phyloP scores from a whole-genome alignment of 371 early-diverging fungal species.

The Mucor saturninus region DNA sequence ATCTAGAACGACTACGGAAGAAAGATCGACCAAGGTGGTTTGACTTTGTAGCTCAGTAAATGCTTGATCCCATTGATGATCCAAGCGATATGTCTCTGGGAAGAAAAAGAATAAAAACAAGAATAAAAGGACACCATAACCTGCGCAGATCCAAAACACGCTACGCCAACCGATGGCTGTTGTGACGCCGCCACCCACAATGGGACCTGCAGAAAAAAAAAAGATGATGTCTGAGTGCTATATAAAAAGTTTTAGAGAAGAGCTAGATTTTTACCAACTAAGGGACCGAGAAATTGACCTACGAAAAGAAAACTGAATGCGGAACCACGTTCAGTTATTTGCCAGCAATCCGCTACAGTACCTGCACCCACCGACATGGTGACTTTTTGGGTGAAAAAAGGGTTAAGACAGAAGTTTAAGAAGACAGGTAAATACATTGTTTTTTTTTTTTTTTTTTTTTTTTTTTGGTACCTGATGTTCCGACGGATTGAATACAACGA shows the following conservation, averaged over 20 bases:
- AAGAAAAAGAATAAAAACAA: constrained; percentile 60
- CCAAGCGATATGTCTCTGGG: constrained; percentile 73
- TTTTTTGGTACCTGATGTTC: constrained; percentile 61
- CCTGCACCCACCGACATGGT: constrained; percentile 51
- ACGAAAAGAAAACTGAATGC: constrained; percentile 57
- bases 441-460: neutral
- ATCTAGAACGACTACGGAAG: neutral
- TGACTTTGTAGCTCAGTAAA: constrained; percentile 5
- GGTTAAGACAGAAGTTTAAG: neutral
- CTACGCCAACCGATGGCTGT: constrained; percentile 59
- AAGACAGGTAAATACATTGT: neutral
- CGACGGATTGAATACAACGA: constrained; percentile 74
- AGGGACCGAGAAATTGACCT: constrained; percentile 63
- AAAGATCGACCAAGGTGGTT: neutral
- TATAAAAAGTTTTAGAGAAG: neutral
- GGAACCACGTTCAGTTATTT: constrained; percentile 42
- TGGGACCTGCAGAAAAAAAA: constrained; percentile 34
- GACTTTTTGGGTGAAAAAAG: constrained; percentile 14
- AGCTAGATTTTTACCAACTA: constrained; percentile 34
- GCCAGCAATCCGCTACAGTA: constrained; percentile 47
- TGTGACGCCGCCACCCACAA: constrained; percentile 48
- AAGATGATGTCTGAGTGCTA: neutral
- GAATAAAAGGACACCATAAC: constrained; percentile 61
- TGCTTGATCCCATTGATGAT: constrained; percentile 28
- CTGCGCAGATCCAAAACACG: constrained; percentile 71